These are phyloP conservation scores for Golubevia pallescens DNA, from an alignment of 1,284 basidiomycete genomes.

Conservation along the genomic window DNA sequence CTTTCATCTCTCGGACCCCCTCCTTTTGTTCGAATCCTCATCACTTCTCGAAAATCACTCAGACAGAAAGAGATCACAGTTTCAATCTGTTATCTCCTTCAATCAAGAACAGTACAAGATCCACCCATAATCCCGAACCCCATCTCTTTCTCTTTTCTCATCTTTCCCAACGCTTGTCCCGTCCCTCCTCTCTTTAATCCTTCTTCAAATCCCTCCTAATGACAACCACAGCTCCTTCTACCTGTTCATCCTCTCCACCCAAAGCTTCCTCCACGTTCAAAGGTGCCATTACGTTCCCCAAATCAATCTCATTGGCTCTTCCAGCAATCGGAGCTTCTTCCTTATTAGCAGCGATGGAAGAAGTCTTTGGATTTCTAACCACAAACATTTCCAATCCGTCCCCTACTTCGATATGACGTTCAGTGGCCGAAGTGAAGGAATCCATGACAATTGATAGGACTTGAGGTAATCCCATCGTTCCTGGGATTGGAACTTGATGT, in stretches of 20 bases:
- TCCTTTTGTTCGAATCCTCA: no score
- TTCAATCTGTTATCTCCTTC: no score
- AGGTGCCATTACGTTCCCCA: neutral
- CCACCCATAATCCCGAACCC: no score
- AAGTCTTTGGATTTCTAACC: conserved; percentile 24
- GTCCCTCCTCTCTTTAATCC: conserved; percentile 23
- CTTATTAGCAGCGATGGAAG: neutral
- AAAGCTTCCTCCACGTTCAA: conserved; percentile 49
- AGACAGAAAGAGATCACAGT: no score
- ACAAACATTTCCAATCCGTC: conserved; percentile 62
- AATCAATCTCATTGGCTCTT: neutral
- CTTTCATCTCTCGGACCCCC: no score
- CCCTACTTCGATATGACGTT: conserved; percentile 62
- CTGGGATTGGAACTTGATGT: conserved; percentile 42
- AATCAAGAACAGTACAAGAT: no score
- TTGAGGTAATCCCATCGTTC: conserved; percentile 41
- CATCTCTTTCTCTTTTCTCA: neutral
- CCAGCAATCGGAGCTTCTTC: neutral
- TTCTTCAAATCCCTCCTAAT: conserved; percentile 61
- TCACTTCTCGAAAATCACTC: no score
- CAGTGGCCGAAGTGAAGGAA: conserved; percentile 58
- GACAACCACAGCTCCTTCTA: conserved; percentile 49
- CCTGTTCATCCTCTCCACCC: conserved; percentile 56
- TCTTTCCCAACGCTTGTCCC: neutral
- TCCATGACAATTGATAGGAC: conserved; percentile 56